A percentile compares a stretch with the other conserved stretches of the same genome.
Evolutionary conservation across 2,329 filamentous ascomycete species (phyloP).

Genomic region (Ascochyta viciae-villosae): DNA sequence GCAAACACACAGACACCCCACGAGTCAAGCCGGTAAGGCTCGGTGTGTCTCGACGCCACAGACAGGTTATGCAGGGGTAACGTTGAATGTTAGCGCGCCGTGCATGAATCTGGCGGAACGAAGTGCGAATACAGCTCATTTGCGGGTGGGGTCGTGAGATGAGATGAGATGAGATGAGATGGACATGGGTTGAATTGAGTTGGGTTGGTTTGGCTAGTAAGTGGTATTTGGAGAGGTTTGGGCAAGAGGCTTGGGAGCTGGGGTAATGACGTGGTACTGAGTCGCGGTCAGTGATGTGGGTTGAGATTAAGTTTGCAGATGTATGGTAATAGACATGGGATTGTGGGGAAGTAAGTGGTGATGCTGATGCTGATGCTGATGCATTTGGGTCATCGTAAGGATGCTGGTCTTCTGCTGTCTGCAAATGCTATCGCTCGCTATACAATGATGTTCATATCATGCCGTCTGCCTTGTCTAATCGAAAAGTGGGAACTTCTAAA

Average conservation of each 20-base stretch:
- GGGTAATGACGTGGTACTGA: not conserved
- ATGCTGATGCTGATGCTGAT: constrained; percentile 2
- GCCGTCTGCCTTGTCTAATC: not conserved
- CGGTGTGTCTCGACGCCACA: not conserved
- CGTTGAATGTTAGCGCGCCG: not conserved
- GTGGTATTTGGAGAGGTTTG: not conserved
- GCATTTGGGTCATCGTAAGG: not conserved
- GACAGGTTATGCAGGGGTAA: not conserved
- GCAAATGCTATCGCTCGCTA: constrained; percentile 5
- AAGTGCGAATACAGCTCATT: constrained; percentile 11
- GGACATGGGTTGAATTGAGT: no score
- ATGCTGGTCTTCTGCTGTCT: not conserved
- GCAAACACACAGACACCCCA: no score
- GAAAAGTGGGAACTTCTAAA: not conserved
- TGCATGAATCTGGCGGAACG: constrained; percentile 9
- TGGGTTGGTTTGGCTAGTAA: not conserved
- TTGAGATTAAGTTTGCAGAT: not conserved
- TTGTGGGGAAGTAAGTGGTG: not conserved
- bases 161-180: no score
- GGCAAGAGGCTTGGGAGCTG: not conserved
- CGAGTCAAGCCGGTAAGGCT: not conserved
- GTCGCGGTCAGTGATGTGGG: not conserved
- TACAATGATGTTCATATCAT: constrained; percentile 6
- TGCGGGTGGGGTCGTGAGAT: not conserved
- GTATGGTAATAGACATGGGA: no score